Percentiles rank a stretch among this genome's conserved stretches.
Conservation (phyloP, 2,329 filamentous ascomycete genomes). For the Teratosphaeria destructans region DNA sequence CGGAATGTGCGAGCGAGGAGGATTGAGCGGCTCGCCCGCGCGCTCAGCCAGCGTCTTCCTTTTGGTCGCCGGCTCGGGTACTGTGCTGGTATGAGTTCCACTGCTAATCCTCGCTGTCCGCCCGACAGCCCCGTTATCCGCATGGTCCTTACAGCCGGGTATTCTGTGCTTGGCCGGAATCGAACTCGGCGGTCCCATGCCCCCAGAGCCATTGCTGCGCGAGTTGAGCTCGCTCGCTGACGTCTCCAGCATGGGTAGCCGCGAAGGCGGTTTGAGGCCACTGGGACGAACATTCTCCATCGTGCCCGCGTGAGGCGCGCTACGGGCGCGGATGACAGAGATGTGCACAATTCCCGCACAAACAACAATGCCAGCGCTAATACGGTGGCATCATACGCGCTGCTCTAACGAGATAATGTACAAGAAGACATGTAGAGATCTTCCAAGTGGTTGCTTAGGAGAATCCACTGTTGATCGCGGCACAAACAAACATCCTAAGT, state of each 20-base stretch:
- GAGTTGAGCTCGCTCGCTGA: constrained; percentile 37
- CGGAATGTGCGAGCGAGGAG: constrained; percentile 14
- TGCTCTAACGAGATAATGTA: neutral
- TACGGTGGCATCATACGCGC: neutral
- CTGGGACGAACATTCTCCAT: constrained; percentile 23
- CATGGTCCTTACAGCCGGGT: constrained; percentile 32
- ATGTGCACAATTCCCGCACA: neutral
- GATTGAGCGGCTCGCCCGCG: constrained; percentile 34
- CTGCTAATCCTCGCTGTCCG: neutral
- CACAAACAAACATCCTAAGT: neutral
- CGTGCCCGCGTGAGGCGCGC: neutral
- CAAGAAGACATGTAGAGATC: neutral
- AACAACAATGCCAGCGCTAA: neutral
- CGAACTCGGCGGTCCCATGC: constrained; percentile 10
- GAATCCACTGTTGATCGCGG: neutral
- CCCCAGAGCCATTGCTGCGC: constrained; percentile 30
- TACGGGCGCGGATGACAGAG: neutral
- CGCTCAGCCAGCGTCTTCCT: constrained; percentile 42
- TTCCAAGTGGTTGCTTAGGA: neutral
- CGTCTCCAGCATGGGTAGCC: constrained; percentile 23
- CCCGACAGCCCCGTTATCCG: neutral
- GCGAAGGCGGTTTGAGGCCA: constrained; percentile 22
- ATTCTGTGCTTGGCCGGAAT: constrained; percentile 40
- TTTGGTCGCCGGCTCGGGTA: constrained; percentile 39
- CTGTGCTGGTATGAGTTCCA: constrained; percentile 14